Base-by-base conservation (phyloP, 768 basidiomycete genomes). In the Mycena polygramma region DNA sequence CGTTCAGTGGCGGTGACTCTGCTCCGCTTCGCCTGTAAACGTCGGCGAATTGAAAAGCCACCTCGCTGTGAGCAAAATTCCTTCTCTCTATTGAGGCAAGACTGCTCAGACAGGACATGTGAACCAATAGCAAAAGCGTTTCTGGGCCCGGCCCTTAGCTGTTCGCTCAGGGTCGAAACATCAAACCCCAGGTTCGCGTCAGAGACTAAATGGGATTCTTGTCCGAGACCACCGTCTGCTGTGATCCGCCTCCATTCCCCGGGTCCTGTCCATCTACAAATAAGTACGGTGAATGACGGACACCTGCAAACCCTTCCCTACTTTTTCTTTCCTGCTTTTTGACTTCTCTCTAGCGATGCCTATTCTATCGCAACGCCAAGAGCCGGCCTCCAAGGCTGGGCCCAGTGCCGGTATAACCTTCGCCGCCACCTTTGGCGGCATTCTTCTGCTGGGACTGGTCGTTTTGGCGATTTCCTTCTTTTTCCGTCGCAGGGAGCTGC, bases 361-460 rank as follows among this genome's bases (percentile, higher is more conserved):
- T 37, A n/a, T 59, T 60, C 57, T 60, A 6, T 49, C n/a, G 57
- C 57, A 57, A 41, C 24, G 26, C 11, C 57, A 59, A 35, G 41
- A 54, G 52, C 53, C 11, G 36, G 60, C 66, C 51, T 52, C 64
- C 26, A 6, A 10, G 4, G 20, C 63, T 30, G 64, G 45, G 7
- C 55, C 57, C 0, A 49, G 55, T 30, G 36, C 48, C 45, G 64
- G 54, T 39, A 13, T 51, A 7, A 66, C 64, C 3, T 17, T 66
- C n/a, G 64, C 55, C n/a, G 24, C n/a, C 46, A 66, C 64, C 35
- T 37, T 66, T 30, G 55, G 54, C 46, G 64, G 45, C 22, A 51
- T 66, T 37, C 15, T 66, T 15, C 35, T 57, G 7, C 30, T 66
- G 19, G 10, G 30, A 22, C 55, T 66, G n/a, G 35, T 66, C 7